Base-by-base conservation (phyloP, 106 monocot genomes). In the Dioscorea alata region DNA sequence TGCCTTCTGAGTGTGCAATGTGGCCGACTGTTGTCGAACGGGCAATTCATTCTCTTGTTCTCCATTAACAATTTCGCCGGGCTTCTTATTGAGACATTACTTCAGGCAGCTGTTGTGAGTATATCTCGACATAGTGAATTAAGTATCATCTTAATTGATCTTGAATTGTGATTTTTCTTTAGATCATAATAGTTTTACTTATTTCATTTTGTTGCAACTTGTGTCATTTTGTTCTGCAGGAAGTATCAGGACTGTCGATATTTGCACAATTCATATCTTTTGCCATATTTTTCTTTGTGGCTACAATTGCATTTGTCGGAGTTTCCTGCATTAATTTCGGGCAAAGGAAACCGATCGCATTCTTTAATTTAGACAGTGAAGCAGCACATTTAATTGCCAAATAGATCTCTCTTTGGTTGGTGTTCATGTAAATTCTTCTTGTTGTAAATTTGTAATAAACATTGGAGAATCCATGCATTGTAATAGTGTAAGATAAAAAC, bases 61-160 rank as follows among this genome's bases (percentile, higher is more conserved):
- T 83, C 82, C 31, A 34, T 83, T 20, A 77, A 78, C 61, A 78
- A 66, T 61, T 70, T 78, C 61, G 52, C 32, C 12, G 82, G 82
- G 17, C 82, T 83, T 70, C 70, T 83, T 2, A 24, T 83, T 67
- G 82, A 83, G 70, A 74, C 82, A 66, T 12, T 78, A 61, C 73
- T 83, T 71, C 82, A 83, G 58, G 82, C 78, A 70, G 74, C 67
- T 57, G 51, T 78, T 74, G 82, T 83, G 65, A 83, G 82, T 73
- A 28, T 28, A 28, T 28, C 28, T 28, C 28, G 28, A 28, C 1
- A 65, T 32, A 4, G 13, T 22, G 22, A 62, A 48, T 23, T 59
- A 4, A 20, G 12, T 19, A 22, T 19, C 12, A 0, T 28, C 23
- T 59, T 59, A 12, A 20, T 59, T 19, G 2, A 22, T 19, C 12